Conservation (phyloP, 2,329 filamentous ascomycete genomes). For the Aspergillus vadensis region DNA sequence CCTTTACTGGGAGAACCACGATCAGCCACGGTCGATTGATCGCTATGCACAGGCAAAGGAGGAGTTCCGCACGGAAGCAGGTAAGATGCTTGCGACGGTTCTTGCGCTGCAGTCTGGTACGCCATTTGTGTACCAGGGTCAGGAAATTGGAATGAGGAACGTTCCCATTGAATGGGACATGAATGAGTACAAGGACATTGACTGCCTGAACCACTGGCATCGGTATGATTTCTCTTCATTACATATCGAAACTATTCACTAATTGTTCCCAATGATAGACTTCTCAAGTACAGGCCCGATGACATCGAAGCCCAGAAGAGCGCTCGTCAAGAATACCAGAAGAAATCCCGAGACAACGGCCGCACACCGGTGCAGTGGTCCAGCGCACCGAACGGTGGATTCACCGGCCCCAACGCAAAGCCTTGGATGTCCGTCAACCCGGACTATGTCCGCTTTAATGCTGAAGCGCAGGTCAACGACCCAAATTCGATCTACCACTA, state of each 20-base stretch:
- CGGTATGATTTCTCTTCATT: constrained; percentile 24
- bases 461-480: constrained; percentile 46
- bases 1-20: constrained; percentile 67
- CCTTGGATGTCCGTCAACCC: constrained; percentile 74
- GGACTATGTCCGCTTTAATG: constrained; percentile 65
- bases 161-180: constrained; percentile 63
- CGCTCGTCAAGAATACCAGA: constrained; percentile 40
- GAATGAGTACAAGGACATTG: constrained; percentile 69
- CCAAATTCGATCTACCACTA: constrained; percentile 59
- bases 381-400: constrained; percentile 61
- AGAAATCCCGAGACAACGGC: constrained; percentile 64
- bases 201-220: constrained; percentile 60
- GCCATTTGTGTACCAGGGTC: constrained; percentile 69
- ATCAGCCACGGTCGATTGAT: constrained; percentile 63
- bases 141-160: constrained; percentile 69
- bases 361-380: constrained; percentile 75
- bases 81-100: constrained; percentile 63
- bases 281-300: constrained; percentile 30
- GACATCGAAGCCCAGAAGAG: constrained; percentile 33
- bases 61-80: constrained; percentile 52
- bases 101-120: constrained; percentile 62
- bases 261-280: constrained; percentile 23
- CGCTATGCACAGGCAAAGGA: constrained; percentile 57
- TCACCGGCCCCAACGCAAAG: constrained; percentile 55
- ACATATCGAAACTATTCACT: not conserved